Evolutionary conservation across 257 asterid species (phyloP), one percentile per base, ranked within the genome.

Genomic region (Ilex asprella): DNA sequence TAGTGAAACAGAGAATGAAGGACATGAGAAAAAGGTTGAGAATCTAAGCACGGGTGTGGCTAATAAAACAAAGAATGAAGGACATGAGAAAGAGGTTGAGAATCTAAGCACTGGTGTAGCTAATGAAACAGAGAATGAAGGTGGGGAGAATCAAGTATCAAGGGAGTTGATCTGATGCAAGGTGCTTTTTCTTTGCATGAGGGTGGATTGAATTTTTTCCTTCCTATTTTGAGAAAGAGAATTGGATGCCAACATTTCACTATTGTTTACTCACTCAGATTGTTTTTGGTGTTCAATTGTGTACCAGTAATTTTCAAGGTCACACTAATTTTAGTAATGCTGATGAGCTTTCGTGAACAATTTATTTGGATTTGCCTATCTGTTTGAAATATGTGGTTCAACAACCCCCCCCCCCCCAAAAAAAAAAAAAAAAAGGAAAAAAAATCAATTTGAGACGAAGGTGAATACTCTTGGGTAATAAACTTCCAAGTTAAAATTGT

Each of bases 1-100:
- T 61, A 21, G 27, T 21, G 27, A 21, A 21, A 21, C 27, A 21
- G 27, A 21, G 27, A 21, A 21, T 0, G 74, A 60, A 50, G 88
- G 68, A 54, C 65, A 58, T 2, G 76, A 68, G 76, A 71, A 76
- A 59, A 67, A 69, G 55, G 71, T 56, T n/a, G 81, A 81, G 72
- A 75, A 67, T 53, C 31, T 9, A 39, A 62, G 29, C 31, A 16
- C 73, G 52, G 62, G 55, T 16, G 72, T 57, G 56, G 73, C 64
- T 61, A 21, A 21, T 21, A 1, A 21, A 21, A 21, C 1, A 21
- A 1, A 21, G 27, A 21, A 21, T 0, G 74, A 60, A 50, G 88
- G 68, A 54, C 65, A 58, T 2, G 76, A 68, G 76, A 71, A 76
- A 59, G 66, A 69, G 55, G 71, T 56, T n/a, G 81, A 81, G 72